Evolutionary conservation across 2,329 filamentous ascomycete species (phyloP), one percentile per base, ranked within the genome.

Genomic region (Exophiala viscosa): DNA sequence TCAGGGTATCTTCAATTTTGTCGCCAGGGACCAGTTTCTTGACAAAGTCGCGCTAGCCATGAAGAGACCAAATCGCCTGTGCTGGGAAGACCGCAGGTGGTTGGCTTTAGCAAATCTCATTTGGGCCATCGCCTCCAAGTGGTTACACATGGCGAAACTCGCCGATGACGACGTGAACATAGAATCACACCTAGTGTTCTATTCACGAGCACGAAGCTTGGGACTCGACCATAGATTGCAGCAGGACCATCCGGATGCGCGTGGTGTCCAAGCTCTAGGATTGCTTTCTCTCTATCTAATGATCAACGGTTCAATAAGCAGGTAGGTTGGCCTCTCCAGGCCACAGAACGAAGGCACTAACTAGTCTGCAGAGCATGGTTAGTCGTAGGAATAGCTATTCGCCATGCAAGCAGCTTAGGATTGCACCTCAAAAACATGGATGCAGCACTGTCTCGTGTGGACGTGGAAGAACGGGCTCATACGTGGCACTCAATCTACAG

Each of bases 401-500:
- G 42, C 42, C n/a, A 45, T 9, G 23, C 23, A 11, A 23, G 15
- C 11, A 13, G 17, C 28, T 32, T 28, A 13, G 13, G 18, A 3
- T 35, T 45, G 2, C 43, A 20, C 43, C 14, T 36, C 43, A 45
- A 5, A 36, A 36, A 5, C 43, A 34, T 35, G 7, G 31, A 45
- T 14, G 5, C 13, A 34, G 2, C 2, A 15, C 34, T 35, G 43
- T 33, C 11, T 45, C 42, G 5, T 36, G 34, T 36, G 11, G 11
- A 36, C 11, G 5, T 36, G 11, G 34, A 36, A 15, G 34, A 36
- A 15, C 11, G 34, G 34, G 34, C 34, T 5, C 11, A 36, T 36
- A 32, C 42, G 13, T 45, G 41, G 41, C 28, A 44, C 14, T 20
- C 41, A 14, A n/a, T 44, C 4, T 44, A 44, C 41, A 44, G 20